Percentiles rank a stretch among this genome's conserved stretches.
Evolutionary conservation across 2,329 filamentous ascomycete genomes (phyloP).

Genomic region (Ophiostoma tasmaniense): DNA sequence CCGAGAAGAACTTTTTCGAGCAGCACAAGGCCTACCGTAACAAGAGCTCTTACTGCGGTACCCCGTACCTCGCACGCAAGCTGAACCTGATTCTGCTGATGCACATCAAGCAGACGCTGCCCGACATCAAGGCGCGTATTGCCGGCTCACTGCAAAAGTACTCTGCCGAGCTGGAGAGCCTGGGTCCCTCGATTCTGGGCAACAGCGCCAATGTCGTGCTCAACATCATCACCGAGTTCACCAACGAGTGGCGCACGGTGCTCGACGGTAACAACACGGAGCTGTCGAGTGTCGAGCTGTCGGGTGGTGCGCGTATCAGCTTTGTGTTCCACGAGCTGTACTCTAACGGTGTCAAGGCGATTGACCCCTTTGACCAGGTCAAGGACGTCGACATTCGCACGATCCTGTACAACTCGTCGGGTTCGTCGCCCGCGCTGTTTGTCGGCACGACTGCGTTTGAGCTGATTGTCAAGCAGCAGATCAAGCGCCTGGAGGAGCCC

Average conservation of each 20-base stretch:
- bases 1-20: constrained; percentile 95
- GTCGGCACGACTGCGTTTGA: constrained; percentile 98
- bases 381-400: constrained; percentile 97
- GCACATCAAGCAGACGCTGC: constrained; percentile 99
- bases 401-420: constrained; percentile 98
- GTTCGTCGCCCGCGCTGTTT: constrained; percentile 90
- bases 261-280: constrained; percentile 95
- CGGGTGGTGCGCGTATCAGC: constrained; percentile 93
- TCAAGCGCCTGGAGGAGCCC: constrained; percentile 90
- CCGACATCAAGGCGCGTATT: constrained; percentile 96
- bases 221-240: constrained; percentile 98
- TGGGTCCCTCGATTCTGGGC: constrained; percentile 90
- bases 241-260: constrained; percentile 93
- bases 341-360: constrained; percentile 91
- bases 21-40: constrained; percentile 98
- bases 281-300: constrained; percentile 86
- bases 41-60: constrained; percentile 97
- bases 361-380: constrained; percentile 94
- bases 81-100: constrained; percentile 99
- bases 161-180: constrained; percentile 64
- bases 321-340: constrained; percentile 99
- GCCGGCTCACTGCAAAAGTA: constrained; percentile 93
- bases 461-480: constrained; percentile 96
- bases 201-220: constrained; percentile 95
- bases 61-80: constrained; percentile 91